phyloP scores from a whole-genome alignment of 352 stramenopile species.

The Phytophthora pluvialis region DNA sequence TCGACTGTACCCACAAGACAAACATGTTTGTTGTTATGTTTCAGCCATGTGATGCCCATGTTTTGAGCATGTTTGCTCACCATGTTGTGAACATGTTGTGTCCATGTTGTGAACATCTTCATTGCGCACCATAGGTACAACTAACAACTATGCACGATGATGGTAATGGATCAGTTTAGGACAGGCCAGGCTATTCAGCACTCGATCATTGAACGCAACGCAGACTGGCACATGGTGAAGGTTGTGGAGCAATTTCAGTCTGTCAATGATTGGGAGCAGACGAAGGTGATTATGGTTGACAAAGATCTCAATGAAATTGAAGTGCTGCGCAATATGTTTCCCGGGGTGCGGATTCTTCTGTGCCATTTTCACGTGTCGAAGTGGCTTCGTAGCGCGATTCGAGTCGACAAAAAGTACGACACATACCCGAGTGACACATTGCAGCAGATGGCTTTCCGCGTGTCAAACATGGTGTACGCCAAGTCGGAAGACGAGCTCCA shows the following conservation, averaged over 20 bases:
- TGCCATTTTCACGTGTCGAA: constrained; percentile 13
- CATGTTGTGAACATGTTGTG: constrained; percentile 5
- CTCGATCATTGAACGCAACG: constrained; percentile 4
- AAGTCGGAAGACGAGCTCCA: not conserved
- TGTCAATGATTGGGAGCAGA: constrained; percentile 2
- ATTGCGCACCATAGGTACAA: constrained; percentile 12
- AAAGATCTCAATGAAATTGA: constrained; percentile 16
- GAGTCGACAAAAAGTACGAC: constrained; percentile 9
- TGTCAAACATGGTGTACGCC: constrained; percentile 5
- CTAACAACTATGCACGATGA: constrained; percentile 10
- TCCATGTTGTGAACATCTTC: constrained; percentile 7
- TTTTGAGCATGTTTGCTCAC: not conserved
- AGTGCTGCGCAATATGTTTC: constrained; percentile 7
- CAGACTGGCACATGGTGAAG: constrained; percentile 12
- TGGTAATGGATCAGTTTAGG: constrained; percentile 13
- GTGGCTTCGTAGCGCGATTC: not conserved
- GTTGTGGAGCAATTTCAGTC: constrained; percentile 8
- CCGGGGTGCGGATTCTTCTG: not conserved
- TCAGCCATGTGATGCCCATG: not conserved
- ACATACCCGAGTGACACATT: constrained; percentile 1
- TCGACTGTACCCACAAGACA: constrained; percentile 21
- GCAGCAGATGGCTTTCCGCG: constrained; percentile 13
- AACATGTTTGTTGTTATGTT: constrained; percentile 1
- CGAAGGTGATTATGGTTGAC: constrained; percentile 8
- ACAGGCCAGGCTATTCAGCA: constrained; percentile 8